phyloP scores from a whole-genome alignment of 2,329 filamentous ascomycete genomes.

The Monilinia fructigena region DNA sequence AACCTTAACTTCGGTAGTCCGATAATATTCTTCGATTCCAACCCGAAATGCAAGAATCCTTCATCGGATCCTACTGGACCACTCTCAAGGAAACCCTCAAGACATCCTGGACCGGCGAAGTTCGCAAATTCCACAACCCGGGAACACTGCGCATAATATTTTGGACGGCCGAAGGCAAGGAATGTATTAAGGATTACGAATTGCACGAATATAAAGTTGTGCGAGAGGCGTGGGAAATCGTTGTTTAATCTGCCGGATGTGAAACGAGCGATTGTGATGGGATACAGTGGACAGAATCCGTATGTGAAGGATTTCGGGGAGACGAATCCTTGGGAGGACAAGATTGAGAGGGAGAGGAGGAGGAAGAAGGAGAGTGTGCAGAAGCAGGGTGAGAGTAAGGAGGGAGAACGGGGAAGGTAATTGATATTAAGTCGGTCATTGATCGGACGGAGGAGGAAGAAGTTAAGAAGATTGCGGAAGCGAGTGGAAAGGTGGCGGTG shows the following conservation, averaged over 20 bases:
- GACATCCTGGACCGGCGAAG: slow-evolving; percentile 35
- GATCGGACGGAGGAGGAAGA: slow-evolving; percentile 17
- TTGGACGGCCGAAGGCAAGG: slow-evolving; percentile 32
- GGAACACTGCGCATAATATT: slow-evolving; percentile 35
- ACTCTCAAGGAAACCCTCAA: slow-evolving; percentile 29
- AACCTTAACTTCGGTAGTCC: slow-evolving; percentile 30
- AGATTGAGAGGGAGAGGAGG: slow-evolving; percentile 27
- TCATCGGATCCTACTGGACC: slow-evolving; percentile 33
- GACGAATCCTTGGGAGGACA: slow-evolving; percentile 30
- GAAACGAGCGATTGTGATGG: slow-evolving; percentile 32
- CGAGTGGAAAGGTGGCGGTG: slow-evolving; percentile 16
- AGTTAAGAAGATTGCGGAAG: slow-evolving; percentile 19
- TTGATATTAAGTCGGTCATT: slow-evolving; percentile 7
- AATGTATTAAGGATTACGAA: slow-evolving; percentile 35
- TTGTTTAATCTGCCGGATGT: slow-evolving; percentile 33
- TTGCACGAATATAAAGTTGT: slow-evolving; percentile 33
- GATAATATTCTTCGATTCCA: slow-evolving; percentile 36
- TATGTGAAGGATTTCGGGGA: slow-evolving; percentile 28
- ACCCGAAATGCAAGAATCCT: slow-evolving; percentile 35
- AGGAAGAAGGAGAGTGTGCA: slow-evolving; percentile 12
- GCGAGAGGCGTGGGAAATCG: slow-evolving; percentile 32
- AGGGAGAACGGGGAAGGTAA: slow-evolving; percentile 13
- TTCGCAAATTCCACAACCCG: slow-evolving; percentile 30
- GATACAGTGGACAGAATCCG: slow-evolving; percentile 36
- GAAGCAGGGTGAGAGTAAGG: slow-evolving; percentile 10